Base-by-base conservation (phyloP, 108 stramenopile species). In the Cyclotella kingstonii region DNA sequence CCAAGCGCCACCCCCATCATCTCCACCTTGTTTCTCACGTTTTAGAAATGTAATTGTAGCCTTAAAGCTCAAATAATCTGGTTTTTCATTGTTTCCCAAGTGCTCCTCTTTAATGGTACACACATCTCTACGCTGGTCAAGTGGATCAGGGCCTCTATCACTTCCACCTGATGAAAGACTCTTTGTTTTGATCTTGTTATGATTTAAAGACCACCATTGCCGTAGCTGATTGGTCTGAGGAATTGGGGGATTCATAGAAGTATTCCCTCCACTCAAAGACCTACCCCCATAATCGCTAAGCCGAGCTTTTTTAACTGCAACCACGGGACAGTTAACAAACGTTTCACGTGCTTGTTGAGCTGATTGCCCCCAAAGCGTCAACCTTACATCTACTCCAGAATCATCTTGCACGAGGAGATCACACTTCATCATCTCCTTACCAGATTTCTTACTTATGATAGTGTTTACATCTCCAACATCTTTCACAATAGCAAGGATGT, bases 351-450 rank as follows among this genome's bases (percentile, higher is more conserved):
- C 78, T 19, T 49, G 63, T 57, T 54, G 26, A 2, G 90, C 90
- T n/a, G 36, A 27, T 2, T 82, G 73, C 8, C 95, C 95, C 97
- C 97, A 96, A 33, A 96, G 55, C 21, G 97, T 98, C 50, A 91
- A 35, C 43, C 51, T 78, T 39, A 98, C 81, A 58, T 98, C 92
- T 18, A 83, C 84, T 11, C 81, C 84, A 15, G 93, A 87, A 78
- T 95, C 93, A 75, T 98, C 97, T 51, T 87, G 76, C 35, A 98
- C 35, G 5, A 78, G 79, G 4, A 98, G 61, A 56, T 98, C 96
- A 40, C 91, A 85, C 83, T 98, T 98, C 29, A 60, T 51, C 50
- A 95, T 54, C 52, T 95, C 91, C 53, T 87, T 82, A 14, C 93
- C 90, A 38, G 78, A 79, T 63, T 91, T 89, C 54, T 93, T 93